Conservation (phyloP, 2,329 filamentous ascomycete genomes). For the Ceratocystis diversiconidia region DNA sequence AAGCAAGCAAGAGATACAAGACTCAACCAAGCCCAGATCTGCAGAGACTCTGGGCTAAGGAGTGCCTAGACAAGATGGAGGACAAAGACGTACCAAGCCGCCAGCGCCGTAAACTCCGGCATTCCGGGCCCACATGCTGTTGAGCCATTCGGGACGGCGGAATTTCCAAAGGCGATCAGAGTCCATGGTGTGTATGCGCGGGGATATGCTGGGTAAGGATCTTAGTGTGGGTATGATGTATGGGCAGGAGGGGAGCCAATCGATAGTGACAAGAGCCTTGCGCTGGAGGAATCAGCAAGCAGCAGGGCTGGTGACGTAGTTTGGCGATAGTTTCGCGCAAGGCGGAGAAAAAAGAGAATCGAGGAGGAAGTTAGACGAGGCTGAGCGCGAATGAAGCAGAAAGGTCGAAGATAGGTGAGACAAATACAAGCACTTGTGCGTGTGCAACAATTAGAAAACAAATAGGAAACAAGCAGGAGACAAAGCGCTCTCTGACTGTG, state of each 20-base stretch:
- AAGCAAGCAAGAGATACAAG: neutral
- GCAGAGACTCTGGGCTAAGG: neutral
- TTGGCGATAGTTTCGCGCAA: constrained; percentile 3
- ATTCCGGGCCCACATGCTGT: constrained; percentile 49
- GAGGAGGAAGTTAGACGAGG: neutral
- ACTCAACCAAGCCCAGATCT: no score
- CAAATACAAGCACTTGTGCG: neutral
- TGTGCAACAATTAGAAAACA: neutral
- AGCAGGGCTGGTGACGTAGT: constrained; percentile 13
- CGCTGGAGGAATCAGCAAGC: neutral
- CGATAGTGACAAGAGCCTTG: neutral
- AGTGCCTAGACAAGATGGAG: neutral
- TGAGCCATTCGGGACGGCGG: constrained; percentile 50
- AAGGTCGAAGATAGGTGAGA: neutral
- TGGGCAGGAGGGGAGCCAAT: neutral
- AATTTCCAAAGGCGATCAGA: constrained; percentile 57
- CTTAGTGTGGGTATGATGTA: neutral
- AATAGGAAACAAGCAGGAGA: neutral
- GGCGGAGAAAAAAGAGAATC: neutral
- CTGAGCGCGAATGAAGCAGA: neutral
- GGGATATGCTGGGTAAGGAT: neutral
- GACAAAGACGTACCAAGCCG: constrained; percentile 39
- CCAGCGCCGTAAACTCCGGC: constrained; percentile 49
- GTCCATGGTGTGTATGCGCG: constrained; percentile 32
- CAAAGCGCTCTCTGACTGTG: constrained; percentile 4